phyloP scores from a whole-genome alignment of 495 filamentous ascomycete genomes.

The Talaromyces borbonicus region DNA sequence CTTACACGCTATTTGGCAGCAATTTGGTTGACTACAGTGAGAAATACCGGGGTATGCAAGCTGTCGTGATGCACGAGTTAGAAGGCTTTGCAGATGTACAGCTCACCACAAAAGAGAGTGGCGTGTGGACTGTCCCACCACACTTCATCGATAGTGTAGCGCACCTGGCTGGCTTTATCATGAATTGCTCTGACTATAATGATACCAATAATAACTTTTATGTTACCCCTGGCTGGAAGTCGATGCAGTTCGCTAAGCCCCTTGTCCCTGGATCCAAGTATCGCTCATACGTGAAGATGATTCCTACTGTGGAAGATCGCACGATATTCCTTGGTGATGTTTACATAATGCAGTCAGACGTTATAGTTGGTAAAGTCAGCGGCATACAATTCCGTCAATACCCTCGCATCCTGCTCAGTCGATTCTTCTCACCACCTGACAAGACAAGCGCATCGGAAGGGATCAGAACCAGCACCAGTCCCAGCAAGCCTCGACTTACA shows the following conservation, averaged over 20 bases:
- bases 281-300: conserved; percentile 30
- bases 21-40: conserved; percentile 33
- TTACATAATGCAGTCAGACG: conserved; percentile 25
- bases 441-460: not conserved
- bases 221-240: conserved; percentile 27
- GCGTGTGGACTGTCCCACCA: conserved; percentile 25
- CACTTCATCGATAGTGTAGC: conserved; percentile 34
- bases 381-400: conserved; percentile 24
- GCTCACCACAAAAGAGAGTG: conserved; percentile 17
- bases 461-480: not conserved
- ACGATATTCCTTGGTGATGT: conserved; percentile 27
- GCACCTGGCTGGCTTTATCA: conserved; percentile 32
- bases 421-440: conserved; percentile 24
- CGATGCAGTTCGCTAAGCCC: conserved; percentile 11
- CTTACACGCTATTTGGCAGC: conserved; percentile 22
- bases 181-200: conserved; percentile 20
- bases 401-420: conserved; percentile 22
- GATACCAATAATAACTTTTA: conserved; percentile 23
- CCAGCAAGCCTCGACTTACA: not conserved
- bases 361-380: conserved; percentile 24
- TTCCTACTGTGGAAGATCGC: conserved; percentile 17
- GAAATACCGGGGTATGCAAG: conserved; percentile 30
- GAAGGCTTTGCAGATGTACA: conserved; percentile 32
- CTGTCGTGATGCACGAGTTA: conserved; percentile 23
- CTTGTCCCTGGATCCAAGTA: conserved; percentile 25